Base-by-base conservation (phyloP, 768 basidiomycete genomes). In the Holtermanniella nyarrowii region DNA sequence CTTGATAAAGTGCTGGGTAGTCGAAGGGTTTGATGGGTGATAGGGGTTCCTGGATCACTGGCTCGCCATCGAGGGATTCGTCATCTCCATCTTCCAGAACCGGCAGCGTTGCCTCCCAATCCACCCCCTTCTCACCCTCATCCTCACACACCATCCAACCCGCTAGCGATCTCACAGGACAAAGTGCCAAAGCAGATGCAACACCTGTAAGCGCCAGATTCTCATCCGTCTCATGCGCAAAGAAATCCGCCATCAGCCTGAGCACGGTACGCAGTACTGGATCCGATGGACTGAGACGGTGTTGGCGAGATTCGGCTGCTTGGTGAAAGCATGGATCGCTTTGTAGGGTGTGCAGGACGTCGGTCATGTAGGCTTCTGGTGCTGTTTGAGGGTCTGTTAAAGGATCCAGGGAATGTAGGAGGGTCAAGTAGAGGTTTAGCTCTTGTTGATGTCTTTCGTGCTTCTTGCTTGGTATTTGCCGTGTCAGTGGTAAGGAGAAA, bases 191-290 rank as follows among this genome's bases (percentile, higher is more conserved):
- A 11, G 82, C 79, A 2, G 86, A 82, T 26, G 95, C 73, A 3
- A 83, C 80, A 20, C 86, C 86, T 3, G 88, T 95, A 56, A 97
- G 71, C 0, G 85, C 84, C 48, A 97, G 80, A 66, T 97, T 97
- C 69, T 79, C 81, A 58, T 90, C 85, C 12, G 90, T 82, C 0
- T 84, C 77, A 57, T 93, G 88, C 13, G 80, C 79, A 70, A 95
- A 87, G 77, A 96, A 93, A 53, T 75, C 76, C 47, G 84, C 74
- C 26, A 93, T 68, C 25, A 78, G 78, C 48, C 84, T 81, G 42
- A 95, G 77, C 45, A 93, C 64, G 22, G 78, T 73, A 2, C 81
- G 79, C 18, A 91, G 74, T 7, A 93, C 74, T 10, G 84, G 80
- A 60, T 91, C 88, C 55, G 82, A 80, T 50, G 84, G 78, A 56